Evolutionary conservation across 805 yeast species (phyloP).

Genomic region (Saccharomycopsis fibuligera): DNA sequence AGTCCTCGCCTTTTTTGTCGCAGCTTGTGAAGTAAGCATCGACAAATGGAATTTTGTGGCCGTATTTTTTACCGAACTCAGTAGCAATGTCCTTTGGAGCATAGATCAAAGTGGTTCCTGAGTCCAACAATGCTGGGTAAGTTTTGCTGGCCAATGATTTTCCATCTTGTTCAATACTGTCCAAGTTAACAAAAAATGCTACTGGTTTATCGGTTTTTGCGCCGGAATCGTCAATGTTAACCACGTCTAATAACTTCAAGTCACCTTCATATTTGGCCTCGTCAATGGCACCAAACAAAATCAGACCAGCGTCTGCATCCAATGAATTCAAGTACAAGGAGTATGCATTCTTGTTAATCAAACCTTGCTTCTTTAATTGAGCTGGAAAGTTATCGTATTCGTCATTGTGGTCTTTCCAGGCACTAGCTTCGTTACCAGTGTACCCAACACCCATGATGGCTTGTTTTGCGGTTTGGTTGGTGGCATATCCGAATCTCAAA

Average conservation of each 20-base stretch:
- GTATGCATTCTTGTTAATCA: constrained; percentile 49
- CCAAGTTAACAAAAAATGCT: constrained; percentile 36
- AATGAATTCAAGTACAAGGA: constrained; percentile 49
- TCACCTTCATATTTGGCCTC: constrained; percentile 54
- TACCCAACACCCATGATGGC: constrained; percentile 73
- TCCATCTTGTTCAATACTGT: not conserved
- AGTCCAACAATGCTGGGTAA: constrained; percentile 43
- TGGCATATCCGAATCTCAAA: constrained; percentile 20
- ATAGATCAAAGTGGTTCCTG: no score
- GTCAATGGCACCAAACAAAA: constrained; percentile 75
- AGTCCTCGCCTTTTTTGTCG: constrained; percentile 28
- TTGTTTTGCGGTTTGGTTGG: constrained; percentile 17
- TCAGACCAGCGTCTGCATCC: constrained; percentile 40
- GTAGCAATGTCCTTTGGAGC: constrained; percentile 35
- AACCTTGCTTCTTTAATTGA: constrained; percentile 50
- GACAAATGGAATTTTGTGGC: constrained; percentile 31
- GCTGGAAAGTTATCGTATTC: constrained; percentile 63
- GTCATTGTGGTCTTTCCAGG: constrained; percentile 25
- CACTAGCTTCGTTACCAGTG: constrained; percentile 60
- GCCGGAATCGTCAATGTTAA: constrained; percentile 33
- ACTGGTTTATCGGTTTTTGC: constrained; percentile 39
- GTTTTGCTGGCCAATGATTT: constrained; percentile 18
- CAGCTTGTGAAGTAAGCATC: constrained; percentile 48
- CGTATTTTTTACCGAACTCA: constrained; percentile 21
- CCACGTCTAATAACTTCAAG: constrained; percentile 43